Evolutionary conservation across 2,329 filamentous ascomycete genomes (phyloP), one percentile per base, ranked within the genome.

Genomic region (Sporothrix euskadiensis): DNA sequence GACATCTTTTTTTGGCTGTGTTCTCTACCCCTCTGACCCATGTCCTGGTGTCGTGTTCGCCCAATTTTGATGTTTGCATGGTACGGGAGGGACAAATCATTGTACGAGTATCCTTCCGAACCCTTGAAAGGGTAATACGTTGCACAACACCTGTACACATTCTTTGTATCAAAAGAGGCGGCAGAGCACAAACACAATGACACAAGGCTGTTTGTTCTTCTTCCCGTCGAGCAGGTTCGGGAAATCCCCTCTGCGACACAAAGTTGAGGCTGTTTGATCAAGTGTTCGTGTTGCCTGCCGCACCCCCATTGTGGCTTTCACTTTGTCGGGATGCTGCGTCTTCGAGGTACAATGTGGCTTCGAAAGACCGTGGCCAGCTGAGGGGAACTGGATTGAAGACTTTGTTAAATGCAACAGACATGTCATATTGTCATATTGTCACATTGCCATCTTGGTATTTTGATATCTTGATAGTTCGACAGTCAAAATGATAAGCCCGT

Each of bases 11-110:
- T 65, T 41, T 44, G 59, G 32, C 44, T 16, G 44, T 49, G 44
- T 6, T 49, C 44, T 49, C 14, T 49, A 22, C 59, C 16, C n/a
- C 19, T 44, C 59, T 35, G 19, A 44, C 59, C 59, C 59, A 44
- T 66, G 39, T 47, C 61, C 22, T 63, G 39, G 22, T 35, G 39
- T 30, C 22, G 39, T 30, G n/a, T 47, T 68, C 63, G 16, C 41
- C 63, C 63, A 68, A 52, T 32, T 26, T 68, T 68, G 63, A 14
- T 32, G n/a, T 32, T 32, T 68, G 26, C 44, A 49, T 68, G 44
- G 65, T 52, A 68, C 65, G 26, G 44, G 65, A 68, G 26, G 26
- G 14, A 52, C 63, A 16, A 49, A 52, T 49, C 44, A 16, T 52
- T 52, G 63, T 49, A 32, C 63, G 44, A 68, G 26, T 32, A 65